Evolutionary conservation across 805 yeast genomes (phyloP).

Genomic region (Kregervanrija pseudodelftensis): DNA sequence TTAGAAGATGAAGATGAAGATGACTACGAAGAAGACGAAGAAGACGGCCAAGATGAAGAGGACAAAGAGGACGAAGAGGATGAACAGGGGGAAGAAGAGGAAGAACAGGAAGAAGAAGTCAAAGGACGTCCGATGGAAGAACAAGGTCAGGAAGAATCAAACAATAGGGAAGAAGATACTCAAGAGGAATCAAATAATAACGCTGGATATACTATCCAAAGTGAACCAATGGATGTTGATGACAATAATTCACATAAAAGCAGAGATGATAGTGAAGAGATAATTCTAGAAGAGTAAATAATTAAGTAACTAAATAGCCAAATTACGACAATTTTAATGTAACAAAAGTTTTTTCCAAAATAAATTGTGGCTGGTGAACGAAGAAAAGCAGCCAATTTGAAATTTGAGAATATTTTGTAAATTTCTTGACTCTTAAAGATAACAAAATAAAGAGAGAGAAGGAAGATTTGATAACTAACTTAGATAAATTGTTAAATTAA

Average conservation of each 20-base stretch:
- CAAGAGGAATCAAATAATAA: conserved; percentile 3
- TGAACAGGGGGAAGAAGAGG: background rate
- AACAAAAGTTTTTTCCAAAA: too few species aligned
- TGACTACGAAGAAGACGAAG: conserved; percentile 1
- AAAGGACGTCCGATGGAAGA: conserved; percentile 6
- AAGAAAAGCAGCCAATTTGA: too few species aligned
- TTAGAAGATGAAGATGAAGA: conserved; percentile 7
- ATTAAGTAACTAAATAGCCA: background rate
- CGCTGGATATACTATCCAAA: background rate
- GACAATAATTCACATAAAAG: background rate
- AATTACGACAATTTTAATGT: background rate
- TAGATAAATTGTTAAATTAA: background rate
- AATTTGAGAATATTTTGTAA: too few species aligned
- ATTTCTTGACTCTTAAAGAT: background rate
- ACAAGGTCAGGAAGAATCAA: conserved; percentile 6
- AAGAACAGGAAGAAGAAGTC: background rate
- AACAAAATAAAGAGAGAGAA: background rate
- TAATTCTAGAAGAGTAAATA: too few species aligned
- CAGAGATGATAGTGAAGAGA: background rate
- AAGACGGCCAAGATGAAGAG: conserved; percentile 1
- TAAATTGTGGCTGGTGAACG: too few species aligned
- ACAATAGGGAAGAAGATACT: conserved; percentile 6
- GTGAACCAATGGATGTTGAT: background rate
- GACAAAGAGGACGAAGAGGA: conserved; percentile 4
- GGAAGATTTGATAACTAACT: conserved; percentile 2